phyloP scores from a whole-genome alignment of 2,329 filamentous ascomycete species.

The Chrysosporium queenslandicum region DNA sequence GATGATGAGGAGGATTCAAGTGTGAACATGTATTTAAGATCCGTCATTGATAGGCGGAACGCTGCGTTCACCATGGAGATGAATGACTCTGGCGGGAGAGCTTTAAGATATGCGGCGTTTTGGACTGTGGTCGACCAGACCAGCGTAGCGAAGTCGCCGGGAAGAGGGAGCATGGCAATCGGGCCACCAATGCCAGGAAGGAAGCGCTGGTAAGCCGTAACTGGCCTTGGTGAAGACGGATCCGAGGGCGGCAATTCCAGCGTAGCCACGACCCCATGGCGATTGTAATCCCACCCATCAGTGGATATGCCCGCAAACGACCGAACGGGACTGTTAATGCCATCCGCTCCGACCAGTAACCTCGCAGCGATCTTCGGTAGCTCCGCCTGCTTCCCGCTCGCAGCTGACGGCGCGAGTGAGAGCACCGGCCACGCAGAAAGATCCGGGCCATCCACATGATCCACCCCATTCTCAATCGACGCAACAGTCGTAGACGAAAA shows the following conservation, averaged over 20 bases:
- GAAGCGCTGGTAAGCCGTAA: constrained; percentile 90
- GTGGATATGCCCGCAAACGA: constrained; percentile 77
- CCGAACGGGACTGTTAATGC: constrained; percentile 86
- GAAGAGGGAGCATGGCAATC: constrained; percentile 81
- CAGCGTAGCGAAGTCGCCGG: constrained; percentile 69
- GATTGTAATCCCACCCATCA: constrained; percentile 84
- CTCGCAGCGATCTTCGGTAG: constrained; percentile 60
- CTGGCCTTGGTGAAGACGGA: constrained; percentile 36
- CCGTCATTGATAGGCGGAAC: constrained; percentile 69
- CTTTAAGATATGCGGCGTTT: constrained; percentile 69
- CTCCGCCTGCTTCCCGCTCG: constrained; percentile 23
- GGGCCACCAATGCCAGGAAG: constrained; percentile 69
- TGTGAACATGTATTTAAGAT: constrained; percentile 73
- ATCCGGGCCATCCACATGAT: constrained; percentile 58
- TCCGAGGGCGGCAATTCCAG: constrained; percentile 53
- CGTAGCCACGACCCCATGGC: constrained; percentile 86
- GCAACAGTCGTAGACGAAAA: constrained; percentile 70
- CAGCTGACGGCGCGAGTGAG: constrained; percentile 50
- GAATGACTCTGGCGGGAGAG: constrained; percentile 62
- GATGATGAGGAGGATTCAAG: constrained; percentile 32
- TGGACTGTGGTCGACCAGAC: constrained; percentile 90
- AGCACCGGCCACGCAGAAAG: constrained; percentile 82
- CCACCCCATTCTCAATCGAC: constrained; percentile 63
- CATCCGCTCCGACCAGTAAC: constrained; percentile 84
- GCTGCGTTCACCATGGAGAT: constrained; percentile 84